Evolutionary conservation across 116 monocot genomes (phyloP), one percentile per base, ranked within the genome.

Genomic region (Iris pallida): DNA sequence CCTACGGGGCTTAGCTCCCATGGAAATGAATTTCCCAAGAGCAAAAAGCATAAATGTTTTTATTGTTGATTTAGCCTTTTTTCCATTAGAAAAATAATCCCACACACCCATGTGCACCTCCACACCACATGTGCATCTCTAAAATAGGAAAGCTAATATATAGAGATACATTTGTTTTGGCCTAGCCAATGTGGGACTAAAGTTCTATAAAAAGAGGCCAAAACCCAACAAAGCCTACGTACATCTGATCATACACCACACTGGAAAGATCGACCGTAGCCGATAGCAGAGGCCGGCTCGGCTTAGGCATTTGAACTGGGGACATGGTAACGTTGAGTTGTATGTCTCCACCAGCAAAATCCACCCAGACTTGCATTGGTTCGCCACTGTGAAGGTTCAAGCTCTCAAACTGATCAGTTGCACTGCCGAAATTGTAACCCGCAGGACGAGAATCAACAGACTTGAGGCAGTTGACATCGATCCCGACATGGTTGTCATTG

Each of bases 401-500:
- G 41, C 54, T 67, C 40, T 42, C 18, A 12, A 54, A 16, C 7
- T 42, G 3, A 13, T 12, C 13, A 61, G 8, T 7, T 47, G 53
- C 7, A 14, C 30, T 30, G 3, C 13, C 16, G 8, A 6, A 0
- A 30, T 6, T 14, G 53, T 42, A 67, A 14, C 53, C 20, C 7
- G 67, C 54, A 13, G 67, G 52, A 55, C 20, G 15, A 16, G 67
- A 51, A 41, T 7, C 12, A 8, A 15, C n/a, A n/a, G 67, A 67
- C 12, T 2, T 67, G 4, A 67, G 12, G 6, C 67, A 13, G 6
- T 67, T 67, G 30, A 67, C 13, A 18, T 67, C 54, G 10, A 67
- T 67, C 12, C 67, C 67, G 8, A 67, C 54, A 53, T 67, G 67
- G 54, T 67, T 67, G 41, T 67, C 67, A 20, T 55, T 53, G 53